Percentiles rank a stretch among this genome's conserved stretches.
phyloP scores from a whole-genome alignment of 495 filamentous ascomycete genomes.

The Talaromyces wortmannii region DNA sequence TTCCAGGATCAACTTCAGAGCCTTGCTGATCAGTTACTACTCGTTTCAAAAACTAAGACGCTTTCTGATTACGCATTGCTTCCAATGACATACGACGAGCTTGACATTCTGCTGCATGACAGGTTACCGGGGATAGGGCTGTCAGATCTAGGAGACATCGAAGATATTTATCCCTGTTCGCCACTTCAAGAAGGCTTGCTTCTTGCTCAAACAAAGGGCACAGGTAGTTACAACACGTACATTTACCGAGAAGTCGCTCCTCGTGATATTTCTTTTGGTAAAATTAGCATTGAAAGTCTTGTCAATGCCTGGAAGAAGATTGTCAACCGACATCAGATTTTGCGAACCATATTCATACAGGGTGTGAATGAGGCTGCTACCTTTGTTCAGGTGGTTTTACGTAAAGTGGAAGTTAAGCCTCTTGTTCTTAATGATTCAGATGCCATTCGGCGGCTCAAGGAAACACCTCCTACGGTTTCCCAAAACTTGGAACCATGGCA shows the following conservation, averaged over 20 bases:
- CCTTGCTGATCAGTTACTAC: no score
- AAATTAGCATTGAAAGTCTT: neutral
- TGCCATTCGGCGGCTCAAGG: neutral
- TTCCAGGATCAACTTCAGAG: no score
- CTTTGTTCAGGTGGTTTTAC: neutral
- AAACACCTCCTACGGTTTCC: neutral
- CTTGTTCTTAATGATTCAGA: neutral
- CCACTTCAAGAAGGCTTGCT: constrained; percentile 52
- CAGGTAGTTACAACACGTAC: constrained; percentile 15
- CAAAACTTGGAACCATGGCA: constrained; percentile 21
- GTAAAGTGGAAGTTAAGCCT: neutral
- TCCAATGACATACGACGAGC: constrained; percentile 39
- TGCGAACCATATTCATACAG: constrained; percentile 3
- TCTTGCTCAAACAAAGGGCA: constrained; percentile 34
- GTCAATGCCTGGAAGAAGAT: neutral
- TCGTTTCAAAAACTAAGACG: constrained; percentile 6
- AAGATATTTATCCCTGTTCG: constrained; percentile 50
- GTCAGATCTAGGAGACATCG: constrained; percentile 15
- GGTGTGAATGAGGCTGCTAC: neutral
- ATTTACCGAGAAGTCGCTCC: constrained; percentile 2
- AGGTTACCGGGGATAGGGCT: constrained; percentile 2
- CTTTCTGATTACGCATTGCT: constrained; percentile 47
- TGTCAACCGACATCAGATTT: neutral
- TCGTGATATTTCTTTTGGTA: neutral
- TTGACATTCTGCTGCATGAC: constrained; percentile 12